Evolutionary conservation across 192 early-diverging fungal genomes (phyloP).

Genomic region (Entrophospora sp.): DNA sequence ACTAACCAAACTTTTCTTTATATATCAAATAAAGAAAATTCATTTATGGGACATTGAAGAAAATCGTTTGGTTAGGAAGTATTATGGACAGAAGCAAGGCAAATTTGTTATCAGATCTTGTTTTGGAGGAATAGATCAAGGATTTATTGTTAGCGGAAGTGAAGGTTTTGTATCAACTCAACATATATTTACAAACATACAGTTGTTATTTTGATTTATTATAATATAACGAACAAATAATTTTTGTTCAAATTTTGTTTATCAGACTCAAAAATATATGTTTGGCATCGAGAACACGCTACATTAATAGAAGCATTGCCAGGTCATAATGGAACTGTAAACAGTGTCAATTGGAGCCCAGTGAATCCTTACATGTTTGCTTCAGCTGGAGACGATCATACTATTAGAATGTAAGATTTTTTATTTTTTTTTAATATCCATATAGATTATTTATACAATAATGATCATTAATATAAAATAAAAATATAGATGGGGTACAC

Average conservation of each 20-base stretch:
- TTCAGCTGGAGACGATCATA: conserved; percentile 73
- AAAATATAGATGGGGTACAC: conserved; percentile 14
- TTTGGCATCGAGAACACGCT: conserved; percentile 72
- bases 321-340: conserved; percentile 63
- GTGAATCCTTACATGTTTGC: conserved; percentile 59
- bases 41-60: conserved; percentile 83
- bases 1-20: too few relatives aligned
- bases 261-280: conserved; percentile 60
- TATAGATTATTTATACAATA: not conserved
- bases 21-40: too few relatives aligned
- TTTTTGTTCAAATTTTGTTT: not conserved
- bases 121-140: conserved; percentile 78
- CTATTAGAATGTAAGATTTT: conserved; percentile 63
- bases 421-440: not conserved
- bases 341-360: conserved; percentile 68
- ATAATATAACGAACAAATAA: not conserved
- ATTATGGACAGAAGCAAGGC: conserved; percentile 75
- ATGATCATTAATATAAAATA: not conserved
- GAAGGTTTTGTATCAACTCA: conserved; percentile 49
- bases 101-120: conserved; percentile 84
- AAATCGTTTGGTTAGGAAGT: conserved; percentile 60
- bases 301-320: conserved; percentile 56
- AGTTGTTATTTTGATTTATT: not conserved
- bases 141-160: conserved; percentile 86
- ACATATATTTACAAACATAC: too few relatives aligned